Evolutionary conservation across 1,139 yeast species (phyloP), one percentile per base, ranked within the genome.

Genomic region (Nematodospora anomalae): DNA sequence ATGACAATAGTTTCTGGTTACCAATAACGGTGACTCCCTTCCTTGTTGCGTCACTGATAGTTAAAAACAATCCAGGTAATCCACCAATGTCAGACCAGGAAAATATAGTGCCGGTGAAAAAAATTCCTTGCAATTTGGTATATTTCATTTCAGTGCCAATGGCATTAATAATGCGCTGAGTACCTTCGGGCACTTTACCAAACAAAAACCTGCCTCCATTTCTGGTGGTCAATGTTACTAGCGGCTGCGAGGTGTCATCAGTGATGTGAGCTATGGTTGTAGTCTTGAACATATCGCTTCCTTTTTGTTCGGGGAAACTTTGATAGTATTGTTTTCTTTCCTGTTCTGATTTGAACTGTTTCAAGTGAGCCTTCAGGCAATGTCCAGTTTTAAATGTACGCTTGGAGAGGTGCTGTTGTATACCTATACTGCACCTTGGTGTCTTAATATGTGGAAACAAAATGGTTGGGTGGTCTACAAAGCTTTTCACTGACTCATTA

Each of bases 151-250:
- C 72, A 43, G 72, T 67, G 41, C 80, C 83, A 8, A 41, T 27
- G 10, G 36, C 32, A 41, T 75, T 74, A 35, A 83, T 58, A 7
- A 74, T 64, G 47, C 98, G 67, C 56, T 92, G 98, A 0, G 89
- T 64, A 1, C 97, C 97, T 54, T 89, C 97, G 4, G 94, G 79
- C 3, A 87, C 60, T 39, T 82, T 79, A 2, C 98, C 98, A 54
- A 92, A 75, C 31, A 89, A 60, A 50, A 81, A 86, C 41, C 81
- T 67, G 35, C 72, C 71, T 8, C 92, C 83, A 16, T 71, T 70
- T 33, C 67, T 50, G 37, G 64, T 64, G 16, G 71, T 60, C 23
- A 85, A 56, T 57, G 79, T 59, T 10, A 85, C 49, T 14, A 82
- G 60, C 0, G 94, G 90, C 38, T 77, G 79, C 25, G 63, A 60